Evolutionary conservation across 2,329 filamentous ascomycete genomes (phyloP), one percentile per base, ranked within the genome.

Genomic region (Claviceps maximensis): DNA sequence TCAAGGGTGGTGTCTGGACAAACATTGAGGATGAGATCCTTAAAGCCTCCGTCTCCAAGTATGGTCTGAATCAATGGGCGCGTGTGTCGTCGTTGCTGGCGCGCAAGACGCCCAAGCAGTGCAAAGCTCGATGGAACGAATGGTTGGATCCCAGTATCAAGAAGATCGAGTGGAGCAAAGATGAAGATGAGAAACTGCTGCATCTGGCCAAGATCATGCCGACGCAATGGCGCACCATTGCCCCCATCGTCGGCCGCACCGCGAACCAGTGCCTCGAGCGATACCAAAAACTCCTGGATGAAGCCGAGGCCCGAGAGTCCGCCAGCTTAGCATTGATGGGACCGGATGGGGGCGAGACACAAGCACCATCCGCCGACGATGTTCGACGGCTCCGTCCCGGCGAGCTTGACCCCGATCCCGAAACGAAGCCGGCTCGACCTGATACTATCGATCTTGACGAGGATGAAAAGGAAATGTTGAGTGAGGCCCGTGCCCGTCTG

Each of bases 401-500:
- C 60, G 93, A 98, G 72, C 79, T 96, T 56, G 93, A 98, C 62
- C 90, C 91, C n/a, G 91, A 97, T 63, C 89, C 93, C 10, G 93
- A 98, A 70, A 93, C 87, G 60, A 96, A 96, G 68, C 93, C 93
- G 53, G 93, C 93, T 38, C 80, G 90, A 55, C 93, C 93, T 41
- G 93, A 98, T 68, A 96, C 93, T 6, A 93, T 98, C 66, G 93
- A 98, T 69, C 82, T 98, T 62, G 93, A 98, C 66, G 93, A 98
- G 67, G 93, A 98, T 65, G 93, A 98, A 70, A 97, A 98, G 74
- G 93, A 98, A 71, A 98, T 98, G 93, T 71, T 98, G 63, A 96
- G 90, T 66, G 93, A 98, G 72, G 93, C 93, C 60, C 87, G 93
- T 65, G 93, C 93, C 53, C 89, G 93, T 72, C 74, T 98, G 58